Evolutionary conservation across 2,329 filamentous ascomycete genomes (phyloP).

Genomic region (Aspergillus sp.): DNA sequence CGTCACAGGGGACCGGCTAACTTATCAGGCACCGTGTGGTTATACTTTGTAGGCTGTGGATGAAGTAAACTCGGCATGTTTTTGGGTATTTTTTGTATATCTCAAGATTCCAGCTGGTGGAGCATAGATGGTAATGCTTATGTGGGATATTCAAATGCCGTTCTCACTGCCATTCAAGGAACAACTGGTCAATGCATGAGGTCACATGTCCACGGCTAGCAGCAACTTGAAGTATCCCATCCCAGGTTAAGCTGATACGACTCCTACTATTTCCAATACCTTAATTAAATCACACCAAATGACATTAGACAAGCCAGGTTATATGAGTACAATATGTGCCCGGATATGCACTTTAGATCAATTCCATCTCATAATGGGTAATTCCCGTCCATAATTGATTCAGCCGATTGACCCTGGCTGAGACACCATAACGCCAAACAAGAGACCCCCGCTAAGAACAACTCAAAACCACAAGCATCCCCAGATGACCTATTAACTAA

Average conservation of each 20-base stretch:
- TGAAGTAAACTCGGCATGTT: too few relatives aligned
- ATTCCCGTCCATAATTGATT: not conserved
- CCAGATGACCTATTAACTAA: not conserved
- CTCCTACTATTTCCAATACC: not conserved
- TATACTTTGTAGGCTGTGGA: too few relatives aligned
- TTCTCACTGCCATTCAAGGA: too few relatives aligned
- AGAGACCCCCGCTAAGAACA: not conserved
- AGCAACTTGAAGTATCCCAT: too few relatives aligned
- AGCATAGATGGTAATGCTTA: too few relatives aligned
- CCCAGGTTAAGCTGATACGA: too few relatives aligned
- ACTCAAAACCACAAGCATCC: too few relatives aligned
- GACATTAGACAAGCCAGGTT: not conserved
- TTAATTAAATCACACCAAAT: not conserved
- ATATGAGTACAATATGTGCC: not conserved
- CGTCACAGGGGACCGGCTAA: conserved; percentile 14
- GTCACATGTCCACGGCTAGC: too few relatives aligned
- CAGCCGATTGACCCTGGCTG: not conserved
- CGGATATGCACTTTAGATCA: not conserved
- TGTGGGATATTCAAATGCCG: too few relatives aligned
- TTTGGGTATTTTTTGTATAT: too few relatives aligned
- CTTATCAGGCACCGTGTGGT: not conserved
- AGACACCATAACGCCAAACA: conserved; percentile 7
- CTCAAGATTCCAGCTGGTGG: too few relatives aligned
- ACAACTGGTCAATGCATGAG: too few relatives aligned
- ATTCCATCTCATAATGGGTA: not conserved